phyloP scores from a whole-genome alignment of 2,329 filamentous ascomycete species.

The Neoascochyta sp. region DNA sequence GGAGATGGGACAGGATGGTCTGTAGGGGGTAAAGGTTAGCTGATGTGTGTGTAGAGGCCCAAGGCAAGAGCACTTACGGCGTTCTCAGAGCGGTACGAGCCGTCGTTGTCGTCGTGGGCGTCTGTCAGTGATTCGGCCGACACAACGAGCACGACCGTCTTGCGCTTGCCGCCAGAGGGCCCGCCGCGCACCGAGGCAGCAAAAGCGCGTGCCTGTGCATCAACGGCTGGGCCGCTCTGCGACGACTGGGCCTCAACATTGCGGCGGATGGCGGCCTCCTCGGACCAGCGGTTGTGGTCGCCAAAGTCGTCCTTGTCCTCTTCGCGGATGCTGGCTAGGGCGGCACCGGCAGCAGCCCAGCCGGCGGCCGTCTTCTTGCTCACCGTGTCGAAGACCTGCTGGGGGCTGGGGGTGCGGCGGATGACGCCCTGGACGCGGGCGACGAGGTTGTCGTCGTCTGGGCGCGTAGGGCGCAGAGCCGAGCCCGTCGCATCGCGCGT shows the following conservation, averaged over 20 bases:
- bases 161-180: constrained; percentile 42
- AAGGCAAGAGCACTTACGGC: constrained; percentile 65
- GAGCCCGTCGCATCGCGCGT: constrained; percentile 16
- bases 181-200: constrained; percentile 27
- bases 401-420: constrained; percentile 77
- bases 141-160: constrained; percentile 82
- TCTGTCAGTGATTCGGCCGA: constrained; percentile 68
- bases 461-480: constrained; percentile 22
- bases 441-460: constrained; percentile 56
- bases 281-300: constrained; percentile 88
- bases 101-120: constrained; percentile 54
- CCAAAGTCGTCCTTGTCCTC: constrained; percentile 76
- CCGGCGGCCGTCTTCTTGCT: constrained; percentile 77
- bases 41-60: no score
- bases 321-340: constrained; percentile 76
- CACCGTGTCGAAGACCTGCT: constrained; percentile 82
- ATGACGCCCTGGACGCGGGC: constrained; percentile 77
- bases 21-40: constrained; percentile 28
- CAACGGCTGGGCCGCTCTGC: constrained; percentile 33
- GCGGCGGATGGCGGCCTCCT: constrained; percentile 72
- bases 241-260: constrained; percentile 38
- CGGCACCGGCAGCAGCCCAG: constrained; percentile 77
- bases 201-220: constrained; percentile 32
- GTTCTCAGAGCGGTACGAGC: constrained; percentile 64
- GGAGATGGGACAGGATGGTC: constrained; percentile 80